A percentile compares a stretch with the other conserved stretches of the same genome.
Conservation (phyloP, 2,329 filamentous ascomycete species). For the Passalora sequoiae region DNA sequence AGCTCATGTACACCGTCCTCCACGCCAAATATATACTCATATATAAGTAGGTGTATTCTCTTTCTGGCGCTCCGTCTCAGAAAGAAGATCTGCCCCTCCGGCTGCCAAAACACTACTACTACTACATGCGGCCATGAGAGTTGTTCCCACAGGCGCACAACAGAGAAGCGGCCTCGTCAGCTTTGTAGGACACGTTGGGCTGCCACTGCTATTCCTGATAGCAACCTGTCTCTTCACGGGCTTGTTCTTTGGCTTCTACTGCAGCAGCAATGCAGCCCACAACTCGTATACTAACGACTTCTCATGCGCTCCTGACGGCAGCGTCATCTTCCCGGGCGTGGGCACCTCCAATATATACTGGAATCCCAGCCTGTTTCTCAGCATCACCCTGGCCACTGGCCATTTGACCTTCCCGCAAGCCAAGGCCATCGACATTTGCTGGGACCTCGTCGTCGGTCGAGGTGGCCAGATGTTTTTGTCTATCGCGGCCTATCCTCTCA, state of each 20-base stretch:
- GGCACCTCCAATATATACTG: constrained; percentile 6
- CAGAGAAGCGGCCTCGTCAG: background rate
- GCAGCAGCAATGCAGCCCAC: background rate
- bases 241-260: constrained; percentile 1
- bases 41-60: no score
- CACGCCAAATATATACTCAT: no score
- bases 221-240: background rate
- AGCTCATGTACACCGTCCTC: no score
- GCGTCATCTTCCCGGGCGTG: background rate
- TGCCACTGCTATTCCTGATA: constrained; percentile 3
- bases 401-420: constrained; percentile 10
- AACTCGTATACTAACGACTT: background rate
- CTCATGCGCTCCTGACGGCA: constrained; percentile 9
- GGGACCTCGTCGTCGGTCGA: constrained; percentile 14
- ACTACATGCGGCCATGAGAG: no score
- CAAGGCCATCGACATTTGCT: constrained; percentile 17
- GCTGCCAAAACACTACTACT: no score
- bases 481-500: constrained; percentile 1
- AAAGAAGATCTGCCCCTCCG: no score
- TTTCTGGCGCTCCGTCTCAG: no score
- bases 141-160: constrained; percentile 4
- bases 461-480: constrained; percentile 14
- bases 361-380: constrained; percentile 11
- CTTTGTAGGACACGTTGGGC: constrained; percentile 3
- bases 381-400: constrained; percentile 13